phyloP scores from a whole-genome alignment of 2,329 filamentous ascomycete species.

The Exophiala spinifera region DNA sequence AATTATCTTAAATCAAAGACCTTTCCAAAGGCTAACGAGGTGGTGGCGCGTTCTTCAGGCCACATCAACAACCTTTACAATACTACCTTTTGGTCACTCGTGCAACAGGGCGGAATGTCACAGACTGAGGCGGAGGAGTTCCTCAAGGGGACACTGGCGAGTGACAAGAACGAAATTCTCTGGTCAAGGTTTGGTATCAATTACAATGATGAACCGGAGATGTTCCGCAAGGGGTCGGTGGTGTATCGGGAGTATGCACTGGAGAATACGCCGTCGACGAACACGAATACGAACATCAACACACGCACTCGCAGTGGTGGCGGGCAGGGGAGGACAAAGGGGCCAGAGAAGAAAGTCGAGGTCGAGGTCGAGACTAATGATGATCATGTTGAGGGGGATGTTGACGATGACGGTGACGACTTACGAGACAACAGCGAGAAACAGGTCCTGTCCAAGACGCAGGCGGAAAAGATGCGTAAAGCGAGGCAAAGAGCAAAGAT shows the following conservation, averaged over 20 bases:
- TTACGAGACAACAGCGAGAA: constrained; percentile 35
- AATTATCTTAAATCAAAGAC: too few relatives aligned
- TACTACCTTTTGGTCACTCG: constrained; percentile 89
- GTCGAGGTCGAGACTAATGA: too few relatives aligned
- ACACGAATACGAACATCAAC: constrained; percentile 41
- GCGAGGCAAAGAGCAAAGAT: constrained; percentile 75
- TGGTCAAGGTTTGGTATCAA: constrained; percentile 88
- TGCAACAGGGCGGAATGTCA: constrained; percentile 72
- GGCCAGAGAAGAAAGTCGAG: too few relatives aligned
- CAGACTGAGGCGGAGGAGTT: constrained; percentile 75
- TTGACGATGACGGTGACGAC: constrained; percentile 46
- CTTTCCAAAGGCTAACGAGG: too few relatives aligned
- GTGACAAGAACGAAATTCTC: constrained; percentile 94
- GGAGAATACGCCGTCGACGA: constrained; percentile 36
- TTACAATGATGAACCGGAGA: constrained; percentile 93
- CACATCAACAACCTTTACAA: constrained; percentile 99
- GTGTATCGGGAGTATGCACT: constrained; percentile 81
- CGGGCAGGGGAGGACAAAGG: too few relatives aligned
- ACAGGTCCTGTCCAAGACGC: constrained; percentile 59
- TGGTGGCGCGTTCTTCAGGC: too few relatives aligned
- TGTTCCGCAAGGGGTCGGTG: constrained; percentile 90
- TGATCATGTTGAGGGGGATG: constrained; percentile 45
- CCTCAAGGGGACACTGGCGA: constrained; percentile 75
- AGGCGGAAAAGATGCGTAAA: constrained; percentile 79
- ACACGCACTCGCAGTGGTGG: too few relatives aligned